Base-by-base conservation (phyloP, 2,329 filamentous ascomycete species). In the Aspergillus vadensis region DNA sequence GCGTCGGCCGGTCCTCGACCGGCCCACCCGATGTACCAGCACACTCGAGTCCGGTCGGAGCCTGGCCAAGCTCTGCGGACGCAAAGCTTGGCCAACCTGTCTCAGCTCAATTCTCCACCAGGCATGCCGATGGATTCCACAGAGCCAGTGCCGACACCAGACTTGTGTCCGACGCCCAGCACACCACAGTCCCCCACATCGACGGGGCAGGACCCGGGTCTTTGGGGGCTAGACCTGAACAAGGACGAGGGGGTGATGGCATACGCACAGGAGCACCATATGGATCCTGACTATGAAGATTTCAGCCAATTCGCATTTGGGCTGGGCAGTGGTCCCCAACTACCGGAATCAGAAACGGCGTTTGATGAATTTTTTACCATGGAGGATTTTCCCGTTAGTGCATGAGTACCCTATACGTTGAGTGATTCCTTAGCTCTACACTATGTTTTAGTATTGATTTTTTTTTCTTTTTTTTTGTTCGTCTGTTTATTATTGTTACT, bases 301-400 rank as follows among this genome's bases (percentile, higher is more conserved):
- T 63, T 63, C 17, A 74, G 57, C 52, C 71, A 70, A 41, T 76
- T 74, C 59, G 73, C 73, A 4, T 57, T 70, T 47, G 67, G 67
- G 10, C 44, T 76, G 56, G 72, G 65, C 21, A 69, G 60, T 43
- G 61, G 64, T 38, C 63, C 65, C 9, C 64, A 62, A 9, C 56
- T 70, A 25, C 64, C 67, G n/a, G 70, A 68, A 15, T 63, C 66
- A 15, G 72, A 73, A 2, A 69, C 67, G 58, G 69, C 64, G 19
- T 72, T 75, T 62, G 73, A 76, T 14, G 74, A 76, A 14, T 67
- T 70, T 49, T 66, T 75, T 14, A 59, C 69, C 7, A 57, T 75
- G 27, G 73, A 75, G 51, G 73, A 76, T 12, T 75, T 68, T 63
- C 64, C 69, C 19, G 67, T 68, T 12, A 69, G 69, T 38, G 67